Percentiles rank a stretch among this genome's conserved stretches.
phyloP scores from a whole-genome alignment of 805 yeast species.

The Cyberlindnera euphorbiiphila region DNA sequence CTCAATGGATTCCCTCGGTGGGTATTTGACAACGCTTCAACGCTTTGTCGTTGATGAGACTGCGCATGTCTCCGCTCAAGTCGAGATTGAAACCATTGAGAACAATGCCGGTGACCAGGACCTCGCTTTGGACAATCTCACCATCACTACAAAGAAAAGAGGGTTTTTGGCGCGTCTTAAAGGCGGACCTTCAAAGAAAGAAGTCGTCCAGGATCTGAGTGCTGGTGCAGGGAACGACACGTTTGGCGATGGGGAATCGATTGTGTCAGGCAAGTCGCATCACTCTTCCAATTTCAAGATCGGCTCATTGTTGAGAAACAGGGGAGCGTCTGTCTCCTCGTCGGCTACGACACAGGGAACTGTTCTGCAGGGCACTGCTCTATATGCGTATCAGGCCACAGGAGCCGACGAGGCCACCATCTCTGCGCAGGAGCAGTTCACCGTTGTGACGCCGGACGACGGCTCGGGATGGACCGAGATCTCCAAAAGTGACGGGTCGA shows the following conservation, averaged over 20 bases:
- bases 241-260: slow-evolving; percentile 23
- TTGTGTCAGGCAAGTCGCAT: slow-evolving; percentile 14
- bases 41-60: slow-evolving; percentile 73
- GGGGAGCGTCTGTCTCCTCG: slow-evolving; percentile 21
- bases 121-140: slow-evolving; percentile 51
- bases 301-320: slow-evolving; percentile 21
- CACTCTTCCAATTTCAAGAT: slow-evolving; percentile 18
- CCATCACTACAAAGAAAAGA: slow-evolving; percentile 49
- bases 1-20: slow-evolving; percentile 41
- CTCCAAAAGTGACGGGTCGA: slow-evolving; percentile 39
- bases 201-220: slow-evolving; percentile 12
- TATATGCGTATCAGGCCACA: slow-evolving; percentile 41
- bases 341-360: slow-evolving; percentile 25
- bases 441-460: slow-evolving; percentile 64
- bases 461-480: slow-evolving; percentile 89
- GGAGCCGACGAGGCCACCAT: slow-evolving; percentile 76
- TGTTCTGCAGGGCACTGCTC: slow-evolving; percentile 38
- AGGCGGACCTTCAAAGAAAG: slow-evolving; percentile 20
- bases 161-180: slow-evolving; percentile 47
- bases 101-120: slow-evolving; percentile 77
- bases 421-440: slow-evolving; percentile 54
- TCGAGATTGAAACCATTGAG: slow-evolving; percentile 86
- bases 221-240: not conserved
- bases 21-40: slow-evolving; percentile 50
- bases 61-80: slow-evolving; percentile 69